Base-by-base conservation (phyloP, 2,329 filamentous ascomycete species). In the Coniochaeta sp. region DNA sequence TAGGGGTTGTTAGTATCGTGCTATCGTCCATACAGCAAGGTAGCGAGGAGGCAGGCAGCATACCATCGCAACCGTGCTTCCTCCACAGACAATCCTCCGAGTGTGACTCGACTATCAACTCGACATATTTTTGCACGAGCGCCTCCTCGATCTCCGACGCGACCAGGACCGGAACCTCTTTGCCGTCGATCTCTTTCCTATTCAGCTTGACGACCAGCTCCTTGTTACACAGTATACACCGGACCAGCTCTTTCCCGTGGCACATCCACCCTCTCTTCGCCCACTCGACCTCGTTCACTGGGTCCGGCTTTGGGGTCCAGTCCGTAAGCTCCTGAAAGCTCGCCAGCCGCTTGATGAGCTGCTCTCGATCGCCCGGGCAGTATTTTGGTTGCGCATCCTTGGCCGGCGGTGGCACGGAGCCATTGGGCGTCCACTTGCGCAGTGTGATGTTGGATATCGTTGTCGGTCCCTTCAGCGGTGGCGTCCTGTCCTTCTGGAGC, bases 261-360 rank as follows among this genome's bases (percentile, higher is more conserved):
- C 93, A 97, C 4, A 88, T 81, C 93, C 95, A 99, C 0, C 93
- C 93, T 61, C 90, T 80, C 77, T 93, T 96, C 0, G 93, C 93
- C 95, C 95, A 99, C 72, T 92, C 89, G 8, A 97, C 87, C 74
- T 98, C 95, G 70, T 86, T 91, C 67, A 98, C 87, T 36, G 80
- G 81, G 58, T 93, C 85, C 0, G 95, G 93, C 72, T 98, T 98
- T 0, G 91, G 89, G n/a, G 90, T 89, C 93, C 93, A 99, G 71
- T 89, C 85, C 59, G 91, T 95, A 56, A 98, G 87, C 66, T 93
- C 91, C 69, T 93, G 89, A 70, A 96, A 99, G 0, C 91, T 96
- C 62, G 89, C 89, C 31, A 99, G 79, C 26, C 95, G 81, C 67
- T 83, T 85, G 12, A 98, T 80, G 63, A 98, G 92, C 66, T 91